Base-by-base conservation (phyloP, 306 rosid genomes). In the Medicago lupulina region DNA sequence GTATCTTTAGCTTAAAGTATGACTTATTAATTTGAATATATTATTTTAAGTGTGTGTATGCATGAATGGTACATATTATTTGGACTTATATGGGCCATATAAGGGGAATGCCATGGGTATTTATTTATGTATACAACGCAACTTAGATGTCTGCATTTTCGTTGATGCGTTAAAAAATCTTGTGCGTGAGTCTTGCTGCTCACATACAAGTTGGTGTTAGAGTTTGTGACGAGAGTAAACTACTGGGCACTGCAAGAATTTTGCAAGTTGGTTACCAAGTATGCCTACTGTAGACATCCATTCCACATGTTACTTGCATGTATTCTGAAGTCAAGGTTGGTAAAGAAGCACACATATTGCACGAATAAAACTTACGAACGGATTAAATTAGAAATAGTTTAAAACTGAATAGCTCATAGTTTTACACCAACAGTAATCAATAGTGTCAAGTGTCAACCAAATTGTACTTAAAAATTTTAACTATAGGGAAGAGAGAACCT, bases 101-200 rank as follows among this genome's bases (percentile, higher is more conserved):
- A 38, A 18, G 67, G n/a, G 17, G 68, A 79, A 23, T 38, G 49
- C 14, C 13, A 6, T 34, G 74, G 5, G 51, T 13, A 16, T 64
- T 64, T 18, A 15, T 16, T 3, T 3, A 28, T 40, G 31, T 40
- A 12, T 65, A 41, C 46, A n/a, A 38, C 16, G 71, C 18, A 18
- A 18, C 71, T 65, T 65, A 23, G 19, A 40, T 12, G 67, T 70
- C 39, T 21, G 66, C 1, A 14, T 31, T 70, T 70, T 47, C 19
- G 19, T 23, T 54, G 34, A 50, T 78, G 71, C 65, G 43, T 71
- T 60, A 9, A 68, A 47, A 47, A 58, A 41, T 19, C 75, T 14
- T 43, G 28, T 80, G 57, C 66, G 23, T 28, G 54, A 17, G 73
- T 63, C 39, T 38, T 53, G 76, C n/a, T 14, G 43, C 36, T 18